These are phyloP conservation scores for Pseudogymnoascus sp. DNA, from an alignment of 2,329 filamentous ascomycete species.

Conservation along the genomic window DNA sequence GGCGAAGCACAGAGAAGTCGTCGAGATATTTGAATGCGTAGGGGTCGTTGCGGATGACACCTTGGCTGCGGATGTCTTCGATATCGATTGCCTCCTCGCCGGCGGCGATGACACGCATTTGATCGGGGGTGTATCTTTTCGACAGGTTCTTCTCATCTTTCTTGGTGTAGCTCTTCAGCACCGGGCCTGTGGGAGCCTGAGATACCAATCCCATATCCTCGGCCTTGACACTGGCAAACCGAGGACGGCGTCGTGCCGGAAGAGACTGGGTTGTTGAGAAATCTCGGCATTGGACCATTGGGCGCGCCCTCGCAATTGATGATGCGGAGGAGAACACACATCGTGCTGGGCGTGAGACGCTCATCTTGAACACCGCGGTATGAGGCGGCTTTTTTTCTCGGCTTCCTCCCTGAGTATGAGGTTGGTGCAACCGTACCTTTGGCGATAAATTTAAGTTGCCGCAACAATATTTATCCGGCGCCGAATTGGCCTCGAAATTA, in stretches of 20 bases:
- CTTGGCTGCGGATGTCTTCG: conserved; percentile 68
- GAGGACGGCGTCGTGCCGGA: conserved; percentile 34
- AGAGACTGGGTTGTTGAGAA: conserved; percentile 41
- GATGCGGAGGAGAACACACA: conserved; percentile 44
- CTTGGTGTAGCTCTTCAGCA: conserved; percentile 59
- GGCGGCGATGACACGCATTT: conserved; percentile 74
- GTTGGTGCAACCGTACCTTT: background rate
- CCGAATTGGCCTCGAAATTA: conserved; percentile 13
- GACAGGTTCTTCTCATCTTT: conserved; percentile 58
- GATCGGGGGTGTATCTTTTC: conserved; percentile 69
- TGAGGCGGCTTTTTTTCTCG: conserved; percentile 7
- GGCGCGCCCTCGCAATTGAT: conserved; percentile 35
- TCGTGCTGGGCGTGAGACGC: conserved; percentile 41
- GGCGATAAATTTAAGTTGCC: conserved; percentile 7
- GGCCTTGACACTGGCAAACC: conserved; percentile 35
- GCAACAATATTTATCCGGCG: conserved; percentile 1
- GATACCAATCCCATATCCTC: conserved; percentile 28
- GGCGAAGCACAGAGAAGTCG: conserved; percentile 71
- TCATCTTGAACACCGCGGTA: conserved; percentile 34
- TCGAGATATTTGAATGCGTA: conserved; percentile 73
- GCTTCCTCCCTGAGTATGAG: conserved; percentile 9
- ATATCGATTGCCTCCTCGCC: conserved; percentile 72
- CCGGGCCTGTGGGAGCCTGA: conserved; percentile 32
- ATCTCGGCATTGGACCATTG: conserved; percentile 40
- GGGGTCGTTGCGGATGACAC: conserved; percentile 63